phyloP scores from a whole-genome alignment of 2,329 filamentous ascomycete genomes.

The Aspergillus sp. region DNA sequence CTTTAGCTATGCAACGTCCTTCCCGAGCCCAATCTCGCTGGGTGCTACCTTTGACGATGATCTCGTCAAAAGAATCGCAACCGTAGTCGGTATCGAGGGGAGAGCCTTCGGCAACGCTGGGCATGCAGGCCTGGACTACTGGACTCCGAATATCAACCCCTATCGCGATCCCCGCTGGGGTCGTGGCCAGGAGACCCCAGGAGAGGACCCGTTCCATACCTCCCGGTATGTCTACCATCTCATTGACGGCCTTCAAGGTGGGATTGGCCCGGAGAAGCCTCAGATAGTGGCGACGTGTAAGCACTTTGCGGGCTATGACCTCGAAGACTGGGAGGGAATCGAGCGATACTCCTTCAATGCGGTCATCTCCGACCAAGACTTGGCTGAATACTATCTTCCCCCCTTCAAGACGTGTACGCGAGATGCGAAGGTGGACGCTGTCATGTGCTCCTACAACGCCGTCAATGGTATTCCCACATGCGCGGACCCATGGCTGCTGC shows the following conservation, averaged over 20 bases:
- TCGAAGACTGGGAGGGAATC: conserved; percentile 50
- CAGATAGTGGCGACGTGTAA: conserved; percentile 57
- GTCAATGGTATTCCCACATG: conserved; percentile 65
- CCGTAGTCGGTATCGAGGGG: conserved; percentile 55
- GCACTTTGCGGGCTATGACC: conserved; percentile 57
- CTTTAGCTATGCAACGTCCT: conserved; percentile 62
- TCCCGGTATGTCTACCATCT: conserved; percentile 15
- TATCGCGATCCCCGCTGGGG: conserved; percentile 63
- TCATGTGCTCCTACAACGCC: conserved; percentile 62
- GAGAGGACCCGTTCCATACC: conserved; percentile 49
- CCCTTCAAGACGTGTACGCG: conserved; percentile 63
- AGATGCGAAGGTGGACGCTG: conserved; percentile 54
- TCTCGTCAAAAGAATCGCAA: conserved; percentile 54
- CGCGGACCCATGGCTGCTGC: conserved; percentile 59
- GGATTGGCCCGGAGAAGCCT: conserved; percentile 23
- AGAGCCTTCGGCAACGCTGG: conserved; percentile 62
- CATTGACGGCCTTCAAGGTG: conserved; percentile 47
- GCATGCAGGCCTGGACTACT: conserved; percentile 29
- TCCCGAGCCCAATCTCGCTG: conserved; percentile 61
- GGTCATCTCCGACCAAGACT: conserved; percentile 48
- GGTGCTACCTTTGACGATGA: conserved; percentile 63
- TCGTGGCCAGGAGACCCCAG: conserved; percentile 57
- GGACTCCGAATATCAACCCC: conserved; percentile 64
- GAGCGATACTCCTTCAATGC: conserved; percentile 19
- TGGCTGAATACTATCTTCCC: conserved; percentile 65